phyloP scores from a whole-genome alignment of 2,329 filamentous ascomycete genomes.

The Thyridium curvatum region DNA sequence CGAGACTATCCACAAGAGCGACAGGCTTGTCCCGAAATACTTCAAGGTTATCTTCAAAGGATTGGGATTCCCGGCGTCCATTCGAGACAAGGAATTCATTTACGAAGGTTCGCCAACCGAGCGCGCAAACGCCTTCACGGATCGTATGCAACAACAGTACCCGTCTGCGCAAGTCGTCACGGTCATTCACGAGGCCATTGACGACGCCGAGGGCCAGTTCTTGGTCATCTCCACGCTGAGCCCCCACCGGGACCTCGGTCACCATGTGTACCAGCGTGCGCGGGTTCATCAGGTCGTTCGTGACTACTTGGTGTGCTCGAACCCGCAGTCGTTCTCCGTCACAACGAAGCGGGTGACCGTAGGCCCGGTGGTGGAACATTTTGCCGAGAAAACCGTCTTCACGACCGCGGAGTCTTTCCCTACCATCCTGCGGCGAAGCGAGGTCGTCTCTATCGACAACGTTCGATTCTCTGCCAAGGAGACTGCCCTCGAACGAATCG shows the following conservation, averaged over 20 bases:
- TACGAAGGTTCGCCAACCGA: slow-evolving; percentile 79
- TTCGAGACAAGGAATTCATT: slow-evolving; percentile 88
- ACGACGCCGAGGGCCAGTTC: slow-evolving; percentile 87
- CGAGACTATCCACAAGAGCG: slow-evolving; percentile 78
- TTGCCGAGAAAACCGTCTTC: slow-evolving; percentile 78
- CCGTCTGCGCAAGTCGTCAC: slow-evolving; percentile 77
- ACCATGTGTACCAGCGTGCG: slow-evolving; percentile 83
- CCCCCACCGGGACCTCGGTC: slow-evolving; percentile 72
- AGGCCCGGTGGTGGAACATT: slow-evolving; percentile 66
- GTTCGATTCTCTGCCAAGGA: slow-evolving; percentile 68
- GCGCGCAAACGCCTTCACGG: slow-evolving; percentile 73
- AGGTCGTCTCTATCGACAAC: slow-evolving; percentile 66
- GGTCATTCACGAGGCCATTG: slow-evolving; percentile 47
- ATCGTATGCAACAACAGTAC: slow-evolving; percentile 87
- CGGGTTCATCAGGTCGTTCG: slow-evolving; percentile 75
- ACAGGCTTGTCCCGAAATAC: slow-evolving; percentile 73
- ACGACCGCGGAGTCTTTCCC: slow-evolving; percentile 82
- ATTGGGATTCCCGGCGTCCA: slow-evolving; percentile 72
- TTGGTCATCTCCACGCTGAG: slow-evolving; percentile 75
- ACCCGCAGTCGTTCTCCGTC: slow-evolving; percentile 72
- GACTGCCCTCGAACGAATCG: slow-evolving; percentile 84
- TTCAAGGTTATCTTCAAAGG: slow-evolving; percentile 89
- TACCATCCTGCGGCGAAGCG: slow-evolving; percentile 81
- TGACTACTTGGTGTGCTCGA: slow-evolving; percentile 77
- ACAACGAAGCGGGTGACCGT: slow-evolving; percentile 65